Percentiles rank a stretch among this genome's conserved stretches.
phyloP scores from a whole-genome alignment of 2,329 filamentous ascomycete species.

The Aureobasidium sp. region DNA sequence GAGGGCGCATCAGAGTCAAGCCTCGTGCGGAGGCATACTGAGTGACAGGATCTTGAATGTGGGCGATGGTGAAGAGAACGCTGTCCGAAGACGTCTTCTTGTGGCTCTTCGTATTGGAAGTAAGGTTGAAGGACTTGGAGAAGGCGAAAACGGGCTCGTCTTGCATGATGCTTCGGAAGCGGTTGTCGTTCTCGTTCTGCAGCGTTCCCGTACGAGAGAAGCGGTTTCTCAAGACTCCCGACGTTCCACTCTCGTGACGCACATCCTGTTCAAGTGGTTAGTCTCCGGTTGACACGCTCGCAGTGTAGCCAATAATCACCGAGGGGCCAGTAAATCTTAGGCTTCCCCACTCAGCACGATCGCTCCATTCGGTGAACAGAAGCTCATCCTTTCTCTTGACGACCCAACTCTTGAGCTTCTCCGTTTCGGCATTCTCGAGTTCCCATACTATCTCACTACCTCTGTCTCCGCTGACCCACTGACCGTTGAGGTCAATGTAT shows the following conservation, averaged over 20 bases:
- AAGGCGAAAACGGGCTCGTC: constrained; percentile 47
- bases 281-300: constrained; percentile 31
- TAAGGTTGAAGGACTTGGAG: constrained; percentile 36
- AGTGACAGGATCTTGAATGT: constrained; percentile 69
- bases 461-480: constrained; percentile 74
- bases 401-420: constrained; percentile 52
- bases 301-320: background rate
- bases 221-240: constrained; percentile 53
- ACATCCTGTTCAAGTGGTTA: constrained; percentile 35
- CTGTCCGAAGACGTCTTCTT: constrained; percentile 23
- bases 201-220: constrained; percentile 62
- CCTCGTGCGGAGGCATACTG: constrained; percentile 72
- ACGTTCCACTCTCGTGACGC: constrained; percentile 64
- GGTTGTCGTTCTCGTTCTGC: constrained; percentile 44
- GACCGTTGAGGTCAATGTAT: constrained; percentile 42
- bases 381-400: constrained; percentile 53
- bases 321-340: constrained; percentile 66
- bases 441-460: constrained; percentile 63
- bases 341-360: constrained; percentile 77
- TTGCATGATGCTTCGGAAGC: constrained; percentile 41
- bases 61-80: constrained; percentile 61
- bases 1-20: constrained; percentile 64
- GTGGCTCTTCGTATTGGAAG: constrained; percentile 30
- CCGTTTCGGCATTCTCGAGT: constrained; percentile 36
- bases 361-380: constrained; percentile 63